Evolutionary conservation across 2,329 filamentous ascomycete species (phyloP).

Genomic region (Aspergillus versicolor): DNA sequence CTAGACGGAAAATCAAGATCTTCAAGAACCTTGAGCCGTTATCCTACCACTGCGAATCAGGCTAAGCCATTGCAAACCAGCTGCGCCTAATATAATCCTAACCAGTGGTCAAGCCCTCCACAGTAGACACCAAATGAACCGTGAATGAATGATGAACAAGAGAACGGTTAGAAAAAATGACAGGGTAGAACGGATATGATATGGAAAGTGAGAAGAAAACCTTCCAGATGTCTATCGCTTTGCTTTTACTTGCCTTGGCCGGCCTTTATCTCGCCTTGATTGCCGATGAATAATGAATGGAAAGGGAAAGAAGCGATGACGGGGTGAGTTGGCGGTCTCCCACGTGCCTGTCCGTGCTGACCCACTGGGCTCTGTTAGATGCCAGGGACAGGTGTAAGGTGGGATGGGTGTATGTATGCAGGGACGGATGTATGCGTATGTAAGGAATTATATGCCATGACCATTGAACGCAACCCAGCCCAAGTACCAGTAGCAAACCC

Average conservation of each 20-base stretch:
- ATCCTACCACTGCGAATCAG: too few species aligned
- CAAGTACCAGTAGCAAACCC: slow-evolving; percentile 1
- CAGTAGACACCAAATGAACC: too few species aligned
- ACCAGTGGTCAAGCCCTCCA: too few species aligned
- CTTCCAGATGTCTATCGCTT: slow-evolving; percentile 3
- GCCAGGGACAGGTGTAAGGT: too few species aligned
- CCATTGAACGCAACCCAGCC: not conserved
- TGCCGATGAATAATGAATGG: not conserved
- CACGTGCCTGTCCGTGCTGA: not conserved
- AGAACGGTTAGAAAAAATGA: not conserved
- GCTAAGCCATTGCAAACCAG: too few species aligned
- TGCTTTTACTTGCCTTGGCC: not conserved
- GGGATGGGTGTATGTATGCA: not conserved
- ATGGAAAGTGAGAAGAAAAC: not conserved
- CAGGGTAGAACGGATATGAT: not conserved
- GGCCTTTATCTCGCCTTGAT: not conserved
- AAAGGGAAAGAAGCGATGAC: slow-evolving; percentile 4
- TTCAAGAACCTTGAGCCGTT: too few species aligned
- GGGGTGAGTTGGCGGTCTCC: not conserved
- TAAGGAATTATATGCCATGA: not conserved
- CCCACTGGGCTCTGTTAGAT: not conserved
- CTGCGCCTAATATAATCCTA: too few species aligned
- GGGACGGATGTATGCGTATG: not conserved
- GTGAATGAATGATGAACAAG: not conserved
- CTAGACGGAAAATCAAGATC: too few species aligned